These are phyloP conservation scores for Rhodotorula sphaerocarpa DNA, from an alignment of 768 basidiomycete genomes.

Conservation along the genomic window DNA sequence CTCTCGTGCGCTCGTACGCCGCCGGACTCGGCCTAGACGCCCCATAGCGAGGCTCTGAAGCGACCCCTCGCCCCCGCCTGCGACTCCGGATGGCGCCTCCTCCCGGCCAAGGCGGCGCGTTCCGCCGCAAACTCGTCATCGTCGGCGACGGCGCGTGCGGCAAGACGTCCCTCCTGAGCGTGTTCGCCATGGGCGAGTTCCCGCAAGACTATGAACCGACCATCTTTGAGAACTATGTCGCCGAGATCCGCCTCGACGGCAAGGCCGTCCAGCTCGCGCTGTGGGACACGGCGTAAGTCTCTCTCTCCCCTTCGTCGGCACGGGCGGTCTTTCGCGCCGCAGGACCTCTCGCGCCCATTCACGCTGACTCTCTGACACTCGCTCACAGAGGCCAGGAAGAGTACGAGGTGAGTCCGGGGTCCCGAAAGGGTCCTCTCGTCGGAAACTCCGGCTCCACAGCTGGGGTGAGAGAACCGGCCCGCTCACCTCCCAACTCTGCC, in stretches of 20 bases:
- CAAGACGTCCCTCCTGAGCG: constrained; percentile 83
- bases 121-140: constrained; percentile 89
- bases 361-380: not conserved
- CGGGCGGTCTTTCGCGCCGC: too few species aligned
- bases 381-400: constrained; percentile 83
- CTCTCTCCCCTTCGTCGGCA: not conserved
- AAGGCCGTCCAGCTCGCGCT: constrained; percentile 94
- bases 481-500: not conserved
- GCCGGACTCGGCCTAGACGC: too few species aligned
- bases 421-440: not conserved
- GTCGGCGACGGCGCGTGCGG: constrained; percentile 98
- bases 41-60: too few species aligned
- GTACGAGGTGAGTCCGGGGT: constrained; percentile 64
- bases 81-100: not conserved
- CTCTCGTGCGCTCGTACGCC: too few species aligned
- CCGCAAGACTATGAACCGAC: constrained; percentile 74
- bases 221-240: constrained; percentile 69
- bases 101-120: constrained; percentile 47
- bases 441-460: not conserved
- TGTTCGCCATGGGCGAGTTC: constrained; percentile 88
- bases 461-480: too few species aligned
- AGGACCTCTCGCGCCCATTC: not conserved
- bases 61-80: not conserved
- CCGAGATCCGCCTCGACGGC: constrained; percentile 93
- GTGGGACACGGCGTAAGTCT: constrained; percentile 96